Percentiles rank a stretch among this genome's conserved stretches.
Conservation (phyloP, 2,329 filamentous ascomycete genomes). For the Penicillium sp. region DNA sequence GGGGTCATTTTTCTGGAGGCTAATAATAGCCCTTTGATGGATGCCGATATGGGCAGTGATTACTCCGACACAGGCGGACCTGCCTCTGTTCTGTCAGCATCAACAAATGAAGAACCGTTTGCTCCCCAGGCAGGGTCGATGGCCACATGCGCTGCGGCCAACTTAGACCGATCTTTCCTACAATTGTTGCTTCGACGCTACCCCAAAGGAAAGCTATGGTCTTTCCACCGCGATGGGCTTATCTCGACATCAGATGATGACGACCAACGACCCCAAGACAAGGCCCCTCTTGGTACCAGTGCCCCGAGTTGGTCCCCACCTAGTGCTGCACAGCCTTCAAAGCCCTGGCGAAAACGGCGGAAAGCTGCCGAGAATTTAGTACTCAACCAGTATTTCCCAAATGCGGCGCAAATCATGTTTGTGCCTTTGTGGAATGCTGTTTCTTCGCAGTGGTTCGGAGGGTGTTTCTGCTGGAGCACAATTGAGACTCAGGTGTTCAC, state of each 20-base stretch:
- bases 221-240: slow-evolving; percentile 45
- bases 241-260: slow-evolving; percentile 49
- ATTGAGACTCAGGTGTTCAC: slow-evolving; percentile 38
- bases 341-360: slow-evolving; percentile 27
- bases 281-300: slow-evolving; percentile 10
- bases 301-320: slow-evolving; percentile 8
- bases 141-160: slow-evolving; percentile 29
- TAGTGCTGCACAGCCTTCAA: slow-evolving; percentile 15
- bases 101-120: slow-evolving; percentile 38
- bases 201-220: slow-evolving; percentile 49
- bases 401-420: slow-evolving; percentile 50
- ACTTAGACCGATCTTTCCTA: slow-evolving; percentile 33
- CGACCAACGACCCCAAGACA: slow-evolving; percentile 29
- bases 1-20: slow-evolving; percentile 45
- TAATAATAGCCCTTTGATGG: slow-evolving; percentile 27
- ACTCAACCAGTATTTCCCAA: slow-evolving; percentile 48
- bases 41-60: slow-evolving; percentile 32
- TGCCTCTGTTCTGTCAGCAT: slow-evolving; percentile 35
- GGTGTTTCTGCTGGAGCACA: slow-evolving; percentile 46
- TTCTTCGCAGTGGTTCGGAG: slow-evolving; percentile 48
- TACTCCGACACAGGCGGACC: slow-evolving; percentile 30
- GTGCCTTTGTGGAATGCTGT: slow-evolving; percentile 53
- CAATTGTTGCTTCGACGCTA: slow-evolving; percentile 44
- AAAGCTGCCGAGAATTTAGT: slow-evolving; percentile 38
- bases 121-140: slow-evolving; percentile 31